These are phyloP conservation scores for Suillus spraguei DNA, from an alignment of 768 basidiomycete genomes.

Conservation along the genomic window DNA sequence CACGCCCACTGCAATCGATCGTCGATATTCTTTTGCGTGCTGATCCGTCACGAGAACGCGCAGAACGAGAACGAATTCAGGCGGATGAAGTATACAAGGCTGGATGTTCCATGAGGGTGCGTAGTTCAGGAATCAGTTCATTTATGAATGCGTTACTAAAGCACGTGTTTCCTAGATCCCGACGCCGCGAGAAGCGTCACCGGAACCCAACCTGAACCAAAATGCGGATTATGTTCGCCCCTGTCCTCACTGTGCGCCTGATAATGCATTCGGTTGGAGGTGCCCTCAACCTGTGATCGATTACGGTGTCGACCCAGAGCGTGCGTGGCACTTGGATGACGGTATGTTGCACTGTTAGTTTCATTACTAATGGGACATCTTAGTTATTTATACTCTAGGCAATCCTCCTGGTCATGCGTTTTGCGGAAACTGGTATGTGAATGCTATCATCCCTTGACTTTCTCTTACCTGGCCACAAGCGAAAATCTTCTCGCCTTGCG, in stretches of 20 bases:
- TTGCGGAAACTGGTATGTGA: constrained; percentile 77
- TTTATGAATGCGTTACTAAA: not conserved
- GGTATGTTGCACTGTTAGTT: constrained; percentile 38
- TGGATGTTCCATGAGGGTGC: constrained; percentile 64
- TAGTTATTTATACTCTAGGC: not conserved
- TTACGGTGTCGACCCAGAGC: constrained; percentile 64
- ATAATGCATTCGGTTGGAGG: constrained; percentile 76
- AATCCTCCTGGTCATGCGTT: constrained; percentile 74
- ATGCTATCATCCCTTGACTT: not conserved
- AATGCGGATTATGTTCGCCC: constrained; percentile 71
- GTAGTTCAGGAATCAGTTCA: constrained; percentile 21
- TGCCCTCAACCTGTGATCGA: constrained; percentile 83
- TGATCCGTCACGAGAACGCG: constrained; percentile 67
- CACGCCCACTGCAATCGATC: constrained; percentile 71
- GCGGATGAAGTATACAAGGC: constrained; percentile 79
- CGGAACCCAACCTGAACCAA: constrained; percentile 70
- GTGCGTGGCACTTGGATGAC: constrained; percentile 78
- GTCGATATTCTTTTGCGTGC: constrained; percentile 72
- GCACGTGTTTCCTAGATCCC: constrained; percentile 55
- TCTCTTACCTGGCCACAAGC: constrained; percentile 36
- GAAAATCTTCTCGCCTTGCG: constrained; percentile 73
- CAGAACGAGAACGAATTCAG: constrained; percentile 72
- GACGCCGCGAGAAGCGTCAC: constrained; percentile 71
- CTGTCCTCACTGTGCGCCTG: constrained; percentile 74
- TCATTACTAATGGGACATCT: not conserved